Evolutionary conservation across 495 filamentous ascomycete genomes (phyloP), one percentile per base, ranked within the genome.

Genomic region (Penicillium taxi): DNA sequence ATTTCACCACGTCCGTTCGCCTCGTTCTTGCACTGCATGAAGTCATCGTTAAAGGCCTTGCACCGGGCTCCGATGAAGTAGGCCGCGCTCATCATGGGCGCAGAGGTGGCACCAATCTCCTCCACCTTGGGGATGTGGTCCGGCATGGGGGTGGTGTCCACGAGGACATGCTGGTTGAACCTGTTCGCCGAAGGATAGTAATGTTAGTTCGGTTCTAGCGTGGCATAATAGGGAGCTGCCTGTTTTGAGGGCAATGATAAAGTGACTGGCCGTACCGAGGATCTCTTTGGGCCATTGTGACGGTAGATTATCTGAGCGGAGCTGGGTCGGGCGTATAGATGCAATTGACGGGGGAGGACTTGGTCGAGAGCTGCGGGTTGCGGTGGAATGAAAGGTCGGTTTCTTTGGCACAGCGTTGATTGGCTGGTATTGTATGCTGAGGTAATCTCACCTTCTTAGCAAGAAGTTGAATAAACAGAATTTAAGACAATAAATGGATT

Each of bases 31-130:
- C 91, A 99, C 66, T 91, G 79, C 88, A 99, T 96, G 65, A 78
- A 99, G 66, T 99, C 91, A 69, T 99, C 91, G 65, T 96, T 98
- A 70, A 86, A 99, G 31, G 83, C 71, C 54, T 75, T 80, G 78
- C 91, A 99, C 50, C 89, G 79, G 42, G 86, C 88, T 31, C 91
- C 91, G 59, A 99, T 99, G 58, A 96, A 96, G 74, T 80, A 99
- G n/a, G 86, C 77, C 12, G 91, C 93, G 44, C 84, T 90, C 22
- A 88, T 65, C 16, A 99, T 72, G 25, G 91, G 93, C 12, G 90
- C 93, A 27, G 88, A 95, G 42, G 80, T 91, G 32, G 85, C 74
- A 35, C 91, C 91, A 49, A 96, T 75, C 61, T 99, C 91, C 45
- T 84, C 70, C 46, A 99, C 91, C 47, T 80, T 75, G 56, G 91